Conservation (phyloP, 192 early-diverging fungal species). For the Rhizophagus clarus region DNA sequence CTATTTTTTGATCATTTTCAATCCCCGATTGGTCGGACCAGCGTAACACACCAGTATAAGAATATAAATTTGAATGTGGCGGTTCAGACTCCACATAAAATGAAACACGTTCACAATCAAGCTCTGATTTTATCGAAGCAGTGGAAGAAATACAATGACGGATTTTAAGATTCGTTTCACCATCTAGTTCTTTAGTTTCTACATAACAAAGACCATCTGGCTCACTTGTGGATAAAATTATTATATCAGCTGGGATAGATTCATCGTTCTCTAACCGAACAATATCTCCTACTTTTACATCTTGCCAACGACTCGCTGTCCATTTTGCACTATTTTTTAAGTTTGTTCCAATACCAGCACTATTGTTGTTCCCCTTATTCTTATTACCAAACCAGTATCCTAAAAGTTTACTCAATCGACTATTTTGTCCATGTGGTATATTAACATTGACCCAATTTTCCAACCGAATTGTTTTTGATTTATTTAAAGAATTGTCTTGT, state of each 20-base stretch:
- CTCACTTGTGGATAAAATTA: constrained; percentile 85
- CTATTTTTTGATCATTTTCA: constrained; percentile 45
- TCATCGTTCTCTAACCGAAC: constrained; percentile 83
- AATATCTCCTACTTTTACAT: constrained; percentile 88
- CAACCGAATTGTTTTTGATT: constrained; percentile 55
- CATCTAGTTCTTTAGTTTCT: constrained; percentile 99
- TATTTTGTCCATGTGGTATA: constrained; percentile 28
- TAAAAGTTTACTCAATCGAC: constrained; percentile 26
- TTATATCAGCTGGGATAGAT: constrained; percentile 87
- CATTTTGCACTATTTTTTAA: constrained; percentile 46
- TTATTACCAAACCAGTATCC: not conserved
- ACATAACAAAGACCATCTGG: constrained; percentile 84
- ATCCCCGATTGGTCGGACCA: constrained; percentile 36
- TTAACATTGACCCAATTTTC: constrained; percentile 69
- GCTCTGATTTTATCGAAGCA: constrained; percentile 51
- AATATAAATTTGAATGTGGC: constrained; percentile 87
- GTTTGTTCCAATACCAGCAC: not conserved
- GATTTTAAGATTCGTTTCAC: constrained; percentile 97
- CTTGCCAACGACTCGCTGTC: constrained; percentile 76
- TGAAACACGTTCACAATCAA: constrained; percentile 57
- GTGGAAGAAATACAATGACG: constrained; percentile 70
- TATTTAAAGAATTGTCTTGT: constrained; percentile 84
- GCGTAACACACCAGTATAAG: constrained; percentile 77
- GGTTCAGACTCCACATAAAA: constrained; percentile 83
- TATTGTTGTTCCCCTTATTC: not conserved